Evolutionary conservation across 768 basidiomycete genomes (phyloP).

Genomic region (Punctularia strigosozonata): DNA sequence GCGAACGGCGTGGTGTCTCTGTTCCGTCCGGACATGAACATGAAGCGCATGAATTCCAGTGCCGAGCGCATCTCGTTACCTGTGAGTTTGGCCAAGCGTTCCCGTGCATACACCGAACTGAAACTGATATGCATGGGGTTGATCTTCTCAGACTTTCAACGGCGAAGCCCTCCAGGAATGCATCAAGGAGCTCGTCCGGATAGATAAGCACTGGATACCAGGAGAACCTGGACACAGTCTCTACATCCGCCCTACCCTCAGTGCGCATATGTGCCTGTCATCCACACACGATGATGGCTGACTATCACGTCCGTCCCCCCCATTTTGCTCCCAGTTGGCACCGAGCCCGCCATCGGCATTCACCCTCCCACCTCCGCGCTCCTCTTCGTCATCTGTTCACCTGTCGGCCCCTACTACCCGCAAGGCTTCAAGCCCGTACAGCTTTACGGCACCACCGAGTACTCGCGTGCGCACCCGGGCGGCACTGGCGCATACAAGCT

Average conservation of each 20-base stretch:
- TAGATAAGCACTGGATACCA: constrained; percentile 90
- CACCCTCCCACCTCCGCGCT: constrained; percentile 45
- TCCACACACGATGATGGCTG: not conserved
- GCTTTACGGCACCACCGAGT: constrained; percentile 53
- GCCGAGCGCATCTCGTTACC: constrained; percentile 70
- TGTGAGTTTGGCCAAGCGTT: constrained; percentile 25
- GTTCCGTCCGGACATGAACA: constrained; percentile 96
- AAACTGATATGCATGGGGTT: too few relatives aligned
- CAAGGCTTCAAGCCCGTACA: constrained; percentile 86
- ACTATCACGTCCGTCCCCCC: constrained; percentile 1
- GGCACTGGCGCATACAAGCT: constrained; percentile 83
- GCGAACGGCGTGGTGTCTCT: constrained; percentile 61
- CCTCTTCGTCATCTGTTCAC: constrained; percentile 51
- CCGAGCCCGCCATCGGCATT: constrained; percentile 40
- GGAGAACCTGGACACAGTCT: constrained; percentile 79
- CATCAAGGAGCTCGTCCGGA: constrained; percentile 74
- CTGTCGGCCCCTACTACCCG: constrained; percentile 71
- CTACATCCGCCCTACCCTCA: constrained; percentile 80
- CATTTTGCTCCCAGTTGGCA: constrained; percentile 50
- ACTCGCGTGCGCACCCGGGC: constrained; percentile 35
- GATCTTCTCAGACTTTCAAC: constrained; percentile 77
- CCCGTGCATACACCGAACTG: not conserved
- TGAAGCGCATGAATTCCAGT: constrained; percentile 88
- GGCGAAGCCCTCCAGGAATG: constrained; percentile 62
- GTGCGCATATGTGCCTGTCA: constrained; percentile 14